These are phyloP conservation scores for Botrytis porri DNA, from an alignment of 2,329 filamentous ascomycete genomes.

Conservation along the genomic window DNA sequence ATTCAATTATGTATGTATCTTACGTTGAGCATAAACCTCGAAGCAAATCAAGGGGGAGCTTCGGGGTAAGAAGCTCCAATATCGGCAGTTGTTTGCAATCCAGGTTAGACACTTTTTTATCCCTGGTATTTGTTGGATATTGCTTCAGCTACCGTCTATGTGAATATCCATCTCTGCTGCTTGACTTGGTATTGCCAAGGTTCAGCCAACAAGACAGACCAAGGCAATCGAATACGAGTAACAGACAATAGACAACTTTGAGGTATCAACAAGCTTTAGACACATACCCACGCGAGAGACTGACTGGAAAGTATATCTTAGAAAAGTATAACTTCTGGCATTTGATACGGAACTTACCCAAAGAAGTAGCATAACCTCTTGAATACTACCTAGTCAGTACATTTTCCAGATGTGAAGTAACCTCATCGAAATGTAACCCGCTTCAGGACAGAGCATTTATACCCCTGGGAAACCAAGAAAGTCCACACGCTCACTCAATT, in stretches of 20 bases:
- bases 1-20: background rate
- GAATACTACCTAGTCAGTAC: background rate
- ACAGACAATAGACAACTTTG: background rate
- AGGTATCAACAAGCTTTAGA: slow-evolving; percentile 8
- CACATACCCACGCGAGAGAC: background rate
- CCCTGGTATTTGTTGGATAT: background rate
- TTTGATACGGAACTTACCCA: background rate
- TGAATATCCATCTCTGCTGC: background rate
- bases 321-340: background rate
- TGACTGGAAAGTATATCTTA: background rate
- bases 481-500: background rate
- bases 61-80: background rate
- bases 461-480: background rate
- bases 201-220: slow-evolving; percentile 1
- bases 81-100: background rate
- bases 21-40: background rate
- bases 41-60: background rate
- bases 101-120: background rate
- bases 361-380: background rate
- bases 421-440: background rate
- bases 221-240: background rate
- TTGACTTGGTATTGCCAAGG: slow-evolving; percentile 8
- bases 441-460: background rate
- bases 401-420: background rate
- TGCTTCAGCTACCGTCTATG: background rate